Conservation (phyloP, 495 filamentous ascomycete genomes). For the Sporormia fimetaria region DNA sequence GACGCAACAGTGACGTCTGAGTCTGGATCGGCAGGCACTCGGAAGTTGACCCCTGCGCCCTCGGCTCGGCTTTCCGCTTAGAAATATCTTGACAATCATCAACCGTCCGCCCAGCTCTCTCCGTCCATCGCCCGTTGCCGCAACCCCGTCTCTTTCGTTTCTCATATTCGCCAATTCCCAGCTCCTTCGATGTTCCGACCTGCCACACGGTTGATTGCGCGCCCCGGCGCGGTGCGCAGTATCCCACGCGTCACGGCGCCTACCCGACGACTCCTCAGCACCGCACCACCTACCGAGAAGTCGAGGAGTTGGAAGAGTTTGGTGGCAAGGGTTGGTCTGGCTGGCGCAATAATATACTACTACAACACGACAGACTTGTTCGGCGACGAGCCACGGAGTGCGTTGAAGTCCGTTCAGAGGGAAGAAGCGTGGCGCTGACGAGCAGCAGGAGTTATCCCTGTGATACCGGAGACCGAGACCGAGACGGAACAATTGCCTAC, state of each 20-base stretch:
- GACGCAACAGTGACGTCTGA: no score
- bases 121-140: no score
- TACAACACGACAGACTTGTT: slow-evolving; percentile 86
- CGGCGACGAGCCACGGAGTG: slow-evolving; percentile 70
- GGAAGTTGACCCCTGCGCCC: background rate
- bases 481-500: slow-evolving; percentile 29
- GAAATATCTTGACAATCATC: slow-evolving; percentile 3
- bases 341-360: slow-evolving; percentile 71
- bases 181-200: slow-evolving; percentile 25
- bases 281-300: slow-evolving; percentile 51
- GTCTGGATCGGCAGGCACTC: no score
- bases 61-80: slow-evolving; percentile 19
- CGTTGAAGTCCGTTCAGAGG: slow-evolving; percentile 24
- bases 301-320: slow-evolving; percentile 72
- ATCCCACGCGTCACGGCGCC: slow-evolving; percentile 11
- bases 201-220: slow-evolving; percentile 18
- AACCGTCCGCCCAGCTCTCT: no score
- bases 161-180: no score
- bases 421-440: slow-evolving; percentile 4
- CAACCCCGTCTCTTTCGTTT: slow-evolving; percentile 6
- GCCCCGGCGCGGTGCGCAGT: slow-evolving; percentile 8
- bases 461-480: slow-evolving; percentile 24
- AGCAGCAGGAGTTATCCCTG: slow-evolving; percentile 12
- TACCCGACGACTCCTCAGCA: slow-evolving; percentile 57
- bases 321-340: slow-evolving; percentile 60